Conservation (phyloP, 192 early-diverging fungal genomes). For the Coemansia sp. region DNA sequence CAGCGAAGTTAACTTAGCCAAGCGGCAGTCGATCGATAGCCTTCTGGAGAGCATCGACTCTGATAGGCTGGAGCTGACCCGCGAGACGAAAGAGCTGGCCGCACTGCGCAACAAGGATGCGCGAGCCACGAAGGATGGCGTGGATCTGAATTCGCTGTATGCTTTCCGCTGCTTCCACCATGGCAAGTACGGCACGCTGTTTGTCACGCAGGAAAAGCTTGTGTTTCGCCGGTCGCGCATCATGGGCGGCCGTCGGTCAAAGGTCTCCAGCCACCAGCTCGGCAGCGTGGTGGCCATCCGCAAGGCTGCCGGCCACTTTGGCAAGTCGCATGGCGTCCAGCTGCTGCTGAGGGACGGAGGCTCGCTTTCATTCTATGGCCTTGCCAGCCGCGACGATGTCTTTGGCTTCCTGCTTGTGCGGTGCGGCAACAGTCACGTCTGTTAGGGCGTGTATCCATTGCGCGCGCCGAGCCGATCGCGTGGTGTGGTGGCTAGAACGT, state of each 20-base stretch:
- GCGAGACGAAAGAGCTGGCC: constrained; percentile 33
- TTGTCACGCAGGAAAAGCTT: constrained; percentile 42
- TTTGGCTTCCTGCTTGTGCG: constrained; percentile 53
- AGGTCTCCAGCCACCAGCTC: constrained; percentile 35
- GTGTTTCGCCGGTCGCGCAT: constrained; percentile 52
- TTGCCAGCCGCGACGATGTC: constrained; percentile 43
- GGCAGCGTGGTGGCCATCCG: constrained; percentile 49
- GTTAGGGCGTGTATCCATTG: not conserved
- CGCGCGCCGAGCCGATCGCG: not conserved
- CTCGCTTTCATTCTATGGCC: constrained; percentile 37
- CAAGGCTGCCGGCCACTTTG: constrained; percentile 35
- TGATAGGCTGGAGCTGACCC: constrained; percentile 33
- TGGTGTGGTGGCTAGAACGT: not conserved
- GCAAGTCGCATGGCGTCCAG: constrained; percentile 48
- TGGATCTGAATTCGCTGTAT: constrained; percentile 41
- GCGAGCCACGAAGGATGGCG: constrained; percentile 22
- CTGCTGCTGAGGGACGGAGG: constrained; percentile 38
- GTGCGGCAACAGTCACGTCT: constrained; percentile 42
- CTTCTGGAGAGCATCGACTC: not conserved
- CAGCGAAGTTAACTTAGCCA: not conserved
- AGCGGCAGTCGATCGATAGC: constrained; percentile 9
- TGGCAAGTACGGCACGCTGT: constrained; percentile 52
- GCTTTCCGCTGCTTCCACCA: constrained; percentile 51
- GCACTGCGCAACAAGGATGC: constrained; percentile 45
- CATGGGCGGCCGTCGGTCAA: constrained; percentile 46